Evolutionary conservation across 164 flowering plant species (phyloP).

Genomic region (Sedum album): DNA sequence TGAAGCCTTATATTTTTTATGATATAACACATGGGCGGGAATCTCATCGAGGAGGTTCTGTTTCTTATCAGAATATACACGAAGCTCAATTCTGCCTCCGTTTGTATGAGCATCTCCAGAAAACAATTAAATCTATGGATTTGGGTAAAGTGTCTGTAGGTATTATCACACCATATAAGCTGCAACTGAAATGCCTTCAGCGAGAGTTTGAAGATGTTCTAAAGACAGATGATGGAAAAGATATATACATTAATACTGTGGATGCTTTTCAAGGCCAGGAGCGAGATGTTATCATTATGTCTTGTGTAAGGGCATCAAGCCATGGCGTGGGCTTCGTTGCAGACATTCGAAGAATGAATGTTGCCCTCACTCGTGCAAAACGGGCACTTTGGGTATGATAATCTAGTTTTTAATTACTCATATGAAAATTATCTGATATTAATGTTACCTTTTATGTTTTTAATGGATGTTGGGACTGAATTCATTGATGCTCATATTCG

Average conservation of each 20-base stretch:
- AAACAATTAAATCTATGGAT: constrained; percentile 59
- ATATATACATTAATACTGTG: constrained; percentile 88
- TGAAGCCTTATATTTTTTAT: neutral
- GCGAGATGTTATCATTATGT: constrained; percentile 81
- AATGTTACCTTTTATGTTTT: neutral
- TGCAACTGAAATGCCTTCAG: constrained; percentile 76
- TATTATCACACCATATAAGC: constrained; percentile 78
- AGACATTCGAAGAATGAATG: constrained; percentile 96
- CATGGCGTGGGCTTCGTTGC: constrained; percentile 88
- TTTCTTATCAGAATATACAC: constrained; percentile 4
- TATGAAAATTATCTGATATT: neutral
- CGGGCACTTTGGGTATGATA: constrained; percentile 63
- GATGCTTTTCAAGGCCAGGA: constrained; percentile 99
- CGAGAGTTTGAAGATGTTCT: constrained; percentile 66
- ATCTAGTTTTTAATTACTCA: neutral
- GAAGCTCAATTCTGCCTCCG: constrained; percentile 6
- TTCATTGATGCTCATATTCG: neutral
- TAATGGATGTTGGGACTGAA: neutral
- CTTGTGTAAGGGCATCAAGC: constrained; percentile 78
- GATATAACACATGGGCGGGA: neutral
- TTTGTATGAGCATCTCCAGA: constrained; percentile 3
- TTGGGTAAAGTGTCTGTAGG: constrained; percentile 77
- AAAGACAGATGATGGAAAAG: constrained; percentile 54
- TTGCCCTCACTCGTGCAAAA: constrained; percentile 88
- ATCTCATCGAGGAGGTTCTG: constrained; percentile 7